These are phyloP conservation scores for Phytophthora sp. DNA, from an alignment of 352 stramenopile species.

Conservation along the genomic window DNA sequence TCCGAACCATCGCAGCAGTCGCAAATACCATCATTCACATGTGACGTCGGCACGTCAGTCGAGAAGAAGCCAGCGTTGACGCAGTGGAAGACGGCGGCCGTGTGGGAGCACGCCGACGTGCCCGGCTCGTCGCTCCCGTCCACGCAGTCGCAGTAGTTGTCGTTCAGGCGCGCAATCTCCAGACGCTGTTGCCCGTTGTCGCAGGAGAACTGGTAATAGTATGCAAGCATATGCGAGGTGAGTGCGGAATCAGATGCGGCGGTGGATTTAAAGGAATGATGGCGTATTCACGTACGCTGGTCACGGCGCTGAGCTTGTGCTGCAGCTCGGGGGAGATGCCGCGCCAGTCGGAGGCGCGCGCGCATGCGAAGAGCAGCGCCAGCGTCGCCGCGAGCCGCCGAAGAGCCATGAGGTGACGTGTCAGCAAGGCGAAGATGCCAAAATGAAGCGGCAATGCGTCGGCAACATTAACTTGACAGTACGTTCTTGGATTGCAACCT, in stretches of 20 bases:
- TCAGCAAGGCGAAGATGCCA: too few relatives aligned
- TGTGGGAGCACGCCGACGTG: conserved; percentile 81
- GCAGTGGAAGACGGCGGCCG: conserved; percentile 51
- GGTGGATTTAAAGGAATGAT: background rate
- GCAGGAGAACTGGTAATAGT: conserved; percentile 67
- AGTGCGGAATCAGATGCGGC: conserved; percentile 1
- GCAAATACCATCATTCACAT: conserved; percentile 94
- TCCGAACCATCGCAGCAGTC: conserved; percentile 98
- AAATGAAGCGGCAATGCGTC: too few relatives aligned
- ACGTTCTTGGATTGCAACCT: too few relatives aligned
- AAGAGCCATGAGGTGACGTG: conserved; percentile 41
- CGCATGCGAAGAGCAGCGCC: conserved; percentile 25
- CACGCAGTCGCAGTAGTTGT: conserved; percentile 95
- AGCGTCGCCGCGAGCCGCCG: conserved; percentile 22
- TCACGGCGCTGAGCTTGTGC: conserved; percentile 39
- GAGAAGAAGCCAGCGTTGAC: conserved; percentile 55
- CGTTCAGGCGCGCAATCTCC: conserved; percentile 76
- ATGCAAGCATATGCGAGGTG: too few relatives aligned
- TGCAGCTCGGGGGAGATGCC: conserved; percentile 53
- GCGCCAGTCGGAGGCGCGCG: conserved; percentile 35
- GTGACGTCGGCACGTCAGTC: conserved; percentile 54
- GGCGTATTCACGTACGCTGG: conserved; percentile 38
- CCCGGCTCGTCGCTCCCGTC: conserved; percentile 91
- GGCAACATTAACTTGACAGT: too few relatives aligned
- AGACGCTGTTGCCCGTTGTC: conserved; percentile 65